Percentiles rank a stretch among this genome's conserved stretches.
phyloP scores from a whole-genome alignment of 805 yeast genomes.

The Sugiyamaella boreocaroliniensis region DNA sequence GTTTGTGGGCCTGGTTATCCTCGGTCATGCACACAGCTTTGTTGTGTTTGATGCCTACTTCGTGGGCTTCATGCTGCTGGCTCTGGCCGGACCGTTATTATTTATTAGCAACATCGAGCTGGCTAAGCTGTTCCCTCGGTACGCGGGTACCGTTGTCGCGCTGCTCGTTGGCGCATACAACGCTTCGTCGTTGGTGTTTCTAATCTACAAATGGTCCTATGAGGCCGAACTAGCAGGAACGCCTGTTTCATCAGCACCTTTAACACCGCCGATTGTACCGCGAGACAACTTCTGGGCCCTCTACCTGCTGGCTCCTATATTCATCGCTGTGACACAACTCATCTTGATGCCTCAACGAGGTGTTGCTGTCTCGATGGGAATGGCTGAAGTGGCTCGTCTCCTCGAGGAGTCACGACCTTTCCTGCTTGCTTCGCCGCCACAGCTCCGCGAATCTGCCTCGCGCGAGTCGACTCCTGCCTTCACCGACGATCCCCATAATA shows the following conservation, averaged over 20 bases:
- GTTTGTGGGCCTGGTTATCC: conserved; percentile 45
- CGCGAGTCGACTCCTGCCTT: background rate
- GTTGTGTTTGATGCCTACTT: conserved; percentile 55
- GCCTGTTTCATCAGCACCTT: background rate
- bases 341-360: conserved; percentile 68
- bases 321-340: conserved; percentile 66
- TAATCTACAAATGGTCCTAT: conserved; percentile 48
- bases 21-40: conserved; percentile 37
- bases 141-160: conserved; percentile 76
- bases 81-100: conserved; percentile 91
- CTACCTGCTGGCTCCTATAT: conserved; percentile 70
- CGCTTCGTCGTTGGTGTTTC: conserved; percentile 81
- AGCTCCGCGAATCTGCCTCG: background rate
- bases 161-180: conserved; percentile 91
- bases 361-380: conserved; percentile 50
- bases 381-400: conserved; percentile 37
- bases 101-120: conserved; percentile 86
- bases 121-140: conserved; percentile 77
- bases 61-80: conserved; percentile 66
- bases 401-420: conserved; percentile 1
- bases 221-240: background rate
- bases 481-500: background rate
- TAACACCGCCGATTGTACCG: conserved; percentile 26
- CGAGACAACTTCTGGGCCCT: conserved; percentile 55
- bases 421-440: conserved; percentile 1